Conservation (phyloP, 495 filamentous ascomycete species). For the Aspergillus sclerotiicarbonarius region DNA sequence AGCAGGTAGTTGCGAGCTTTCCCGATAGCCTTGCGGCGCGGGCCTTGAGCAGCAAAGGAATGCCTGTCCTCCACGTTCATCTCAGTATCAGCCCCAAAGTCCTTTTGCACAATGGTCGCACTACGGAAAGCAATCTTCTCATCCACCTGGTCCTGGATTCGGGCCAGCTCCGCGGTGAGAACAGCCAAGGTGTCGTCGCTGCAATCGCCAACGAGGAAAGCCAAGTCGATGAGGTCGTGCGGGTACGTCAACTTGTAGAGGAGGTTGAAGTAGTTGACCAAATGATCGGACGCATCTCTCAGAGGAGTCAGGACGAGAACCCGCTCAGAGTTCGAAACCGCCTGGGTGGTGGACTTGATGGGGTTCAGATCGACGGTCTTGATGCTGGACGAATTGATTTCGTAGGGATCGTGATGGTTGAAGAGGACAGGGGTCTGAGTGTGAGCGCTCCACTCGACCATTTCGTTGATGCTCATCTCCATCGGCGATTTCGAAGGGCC, state of each 20-base stretch:
- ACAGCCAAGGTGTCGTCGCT: slow-evolving; percentile 84
- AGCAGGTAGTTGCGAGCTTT: slow-evolving; percentile 90
- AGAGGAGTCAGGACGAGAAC: slow-evolving; percentile 94
- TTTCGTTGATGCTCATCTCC: slow-evolving; percentile 88
- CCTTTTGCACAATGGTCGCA: slow-evolving; percentile 79
- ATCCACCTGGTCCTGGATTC: slow-evolving; percentile 80
- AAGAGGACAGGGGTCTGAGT: slow-evolving; percentile 89
- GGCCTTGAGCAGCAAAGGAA: slow-evolving; percentile 82
- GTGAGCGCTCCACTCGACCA: slow-evolving; percentile 83
- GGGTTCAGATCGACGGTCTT: slow-evolving; percentile 76
- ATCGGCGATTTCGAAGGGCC: slow-evolving; percentile 90
- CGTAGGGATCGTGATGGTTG: slow-evolving; percentile 87
- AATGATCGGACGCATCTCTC: slow-evolving; percentile 78
- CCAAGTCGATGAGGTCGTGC: slow-evolving; percentile 92
- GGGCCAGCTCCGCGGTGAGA: slow-evolving; percentile 76
- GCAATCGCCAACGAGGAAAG: slow-evolving; percentile 89
- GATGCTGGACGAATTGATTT: slow-evolving; percentile 80
- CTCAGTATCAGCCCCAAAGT: slow-evolving; percentile 69
- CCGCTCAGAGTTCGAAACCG: slow-evolving; percentile 75
- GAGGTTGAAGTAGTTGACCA: slow-evolving; percentile 90
- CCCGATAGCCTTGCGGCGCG: slow-evolving; percentile 86
- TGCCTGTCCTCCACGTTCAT: slow-evolving; percentile 82
- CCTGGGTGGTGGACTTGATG: slow-evolving; percentile 77
- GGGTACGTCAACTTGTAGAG: slow-evolving; percentile 88
- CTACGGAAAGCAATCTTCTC: slow-evolving; percentile 74